phyloP scores from a whole-genome alignment of 2,329 filamentous ascomycete species.

The Colletotrichum sp. region DNA sequence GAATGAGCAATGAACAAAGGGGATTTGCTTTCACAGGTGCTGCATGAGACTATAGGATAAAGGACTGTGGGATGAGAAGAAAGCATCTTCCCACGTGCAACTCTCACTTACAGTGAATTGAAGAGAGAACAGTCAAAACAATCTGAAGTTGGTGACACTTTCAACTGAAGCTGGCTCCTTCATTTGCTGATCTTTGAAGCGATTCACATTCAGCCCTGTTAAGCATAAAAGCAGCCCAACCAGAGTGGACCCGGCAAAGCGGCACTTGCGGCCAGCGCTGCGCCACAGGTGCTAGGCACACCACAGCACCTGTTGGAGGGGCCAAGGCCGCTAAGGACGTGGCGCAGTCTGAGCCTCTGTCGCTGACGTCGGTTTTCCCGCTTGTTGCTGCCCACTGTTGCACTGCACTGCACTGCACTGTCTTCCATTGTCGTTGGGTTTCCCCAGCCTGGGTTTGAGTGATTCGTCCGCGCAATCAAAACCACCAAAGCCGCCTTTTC shows the following conservation, averaged over 20 bases:
- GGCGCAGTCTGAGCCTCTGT: constrained; percentile 7
- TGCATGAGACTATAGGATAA: no score
- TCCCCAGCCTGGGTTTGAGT: constrained; percentile 8
- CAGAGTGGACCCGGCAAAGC: not conserved
- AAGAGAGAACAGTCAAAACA: not conserved
- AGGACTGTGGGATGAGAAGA: no score
- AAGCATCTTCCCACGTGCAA: no score
- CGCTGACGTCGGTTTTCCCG: constrained; percentile 26
- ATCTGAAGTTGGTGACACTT: not conserved
- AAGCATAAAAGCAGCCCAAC: not conserved
- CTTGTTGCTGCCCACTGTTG: not conserved
- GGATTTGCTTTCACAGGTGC: not conserved
- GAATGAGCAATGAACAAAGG: not conserved
- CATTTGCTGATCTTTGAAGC: not conserved
- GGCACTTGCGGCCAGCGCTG: not conserved
- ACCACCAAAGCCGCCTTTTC: not conserved
- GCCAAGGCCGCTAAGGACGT: not conserved
- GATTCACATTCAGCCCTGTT: not conserved
- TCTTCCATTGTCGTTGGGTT: constrained; percentile 1
- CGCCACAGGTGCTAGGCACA: constrained; percentile 2
- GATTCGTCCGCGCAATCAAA: constrained; percentile 20
- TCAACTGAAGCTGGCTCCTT: not conserved
- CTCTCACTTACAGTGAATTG: not conserved
- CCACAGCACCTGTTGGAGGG: not conserved
- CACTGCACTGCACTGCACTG: not conserved